Evolutionary conservation across 192 early-diverging fungal genomes (phyloP).

Genomic region (Mortierella alpina): DNA sequence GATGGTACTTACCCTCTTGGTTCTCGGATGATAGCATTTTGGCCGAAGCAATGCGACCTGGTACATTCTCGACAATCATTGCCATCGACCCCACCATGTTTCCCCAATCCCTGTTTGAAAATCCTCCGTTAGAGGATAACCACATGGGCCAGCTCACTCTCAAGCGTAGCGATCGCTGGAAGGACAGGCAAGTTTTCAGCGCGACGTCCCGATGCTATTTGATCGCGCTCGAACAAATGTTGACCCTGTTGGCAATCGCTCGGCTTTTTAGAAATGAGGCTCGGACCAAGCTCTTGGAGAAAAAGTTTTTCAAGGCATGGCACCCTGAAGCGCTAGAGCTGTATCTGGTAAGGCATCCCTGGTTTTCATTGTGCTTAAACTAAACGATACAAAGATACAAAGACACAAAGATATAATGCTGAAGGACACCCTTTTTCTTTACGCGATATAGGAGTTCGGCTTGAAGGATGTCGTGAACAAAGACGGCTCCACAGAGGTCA

Average conservation of each 20-base stretch:
- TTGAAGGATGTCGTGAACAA: constrained; percentile 54
- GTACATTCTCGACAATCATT: constrained; percentile 47
- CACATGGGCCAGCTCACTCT: constrained; percentile 24
- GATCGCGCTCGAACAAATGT: not conserved
- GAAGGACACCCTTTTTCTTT: not conserved
- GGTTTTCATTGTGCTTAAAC: not conserved
- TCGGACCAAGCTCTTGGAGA: constrained; percentile 21
- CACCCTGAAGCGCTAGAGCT: constrained; percentile 63
- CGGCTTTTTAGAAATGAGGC: constrained; percentile 32
- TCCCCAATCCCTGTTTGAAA: constrained; percentile 20
- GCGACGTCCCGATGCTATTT: not conserved
- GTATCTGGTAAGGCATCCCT: constrained; percentile 57
- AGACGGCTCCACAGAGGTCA: constrained; percentile 37
- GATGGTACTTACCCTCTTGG: too few relatives aligned
- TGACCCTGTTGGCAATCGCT: not conserved
- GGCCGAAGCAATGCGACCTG: constrained; percentile 37
- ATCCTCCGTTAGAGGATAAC: constrained; percentile 6
- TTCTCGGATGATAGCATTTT: constrained; percentile 16
- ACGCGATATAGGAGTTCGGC: constrained; percentile 51
- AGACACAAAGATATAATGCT: not conserved
- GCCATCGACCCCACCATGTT: constrained; percentile 51
- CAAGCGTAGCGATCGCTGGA: constrained; percentile 63
- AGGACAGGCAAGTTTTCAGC: constrained; percentile 41
- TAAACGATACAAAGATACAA: not conserved
- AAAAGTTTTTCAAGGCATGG: constrained; percentile 55